Conservation (phyloP, 352 stramenopile genomes). For the Globisporangium viniferum region DNA sequence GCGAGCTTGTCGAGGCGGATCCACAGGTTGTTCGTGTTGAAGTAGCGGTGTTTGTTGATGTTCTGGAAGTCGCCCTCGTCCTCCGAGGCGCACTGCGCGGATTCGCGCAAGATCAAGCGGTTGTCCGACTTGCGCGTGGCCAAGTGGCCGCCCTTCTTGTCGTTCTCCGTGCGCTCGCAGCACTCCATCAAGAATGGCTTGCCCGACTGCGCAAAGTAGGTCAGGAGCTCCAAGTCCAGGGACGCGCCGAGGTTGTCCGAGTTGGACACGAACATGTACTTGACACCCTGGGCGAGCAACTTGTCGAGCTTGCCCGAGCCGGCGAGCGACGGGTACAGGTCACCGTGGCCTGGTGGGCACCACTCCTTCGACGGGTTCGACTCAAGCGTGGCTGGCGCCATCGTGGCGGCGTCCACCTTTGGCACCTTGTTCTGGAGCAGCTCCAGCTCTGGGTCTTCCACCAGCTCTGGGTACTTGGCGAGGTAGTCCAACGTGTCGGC, state of each 20-base stretch:
- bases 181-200: constrained; percentile 93
- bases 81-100: constrained; percentile 82
- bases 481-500: constrained; percentile 85
- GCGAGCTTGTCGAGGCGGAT: constrained; percentile 86
- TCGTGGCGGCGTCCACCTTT: constrained; percentile 90
- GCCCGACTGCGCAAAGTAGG: constrained; percentile 87
- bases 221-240: constrained; percentile 82
- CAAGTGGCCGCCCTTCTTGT: constrained; percentile 99
- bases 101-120: constrained; percentile 94
- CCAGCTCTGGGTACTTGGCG: constrained; percentile 88
- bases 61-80: constrained; percentile 86
- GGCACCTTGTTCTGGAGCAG: constrained; percentile 99
- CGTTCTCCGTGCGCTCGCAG: constrained; percentile 97
- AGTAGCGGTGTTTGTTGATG: constrained; percentile 86
- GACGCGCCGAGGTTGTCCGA: constrained; percentile 86
- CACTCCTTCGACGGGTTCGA: constrained; percentile 81
- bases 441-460: constrained; percentile 94
- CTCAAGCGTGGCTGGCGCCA: constrained; percentile 56
- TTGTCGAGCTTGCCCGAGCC: constrained; percentile 86
- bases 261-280: constrained; percentile 91
- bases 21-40: constrained; percentile 91
- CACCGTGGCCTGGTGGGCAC: constrained; percentile 83
- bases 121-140: constrained; percentile 88
- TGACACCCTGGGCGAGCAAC: constrained; percentile 77
- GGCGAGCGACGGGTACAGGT: constrained; percentile 82